Percentiles rank a stretch among this genome's conserved stretches.
phyloP scores from a whole-genome alignment of 2,329 filamentous ascomycete genomes.

The Rhynchosporium graminicola region DNA sequence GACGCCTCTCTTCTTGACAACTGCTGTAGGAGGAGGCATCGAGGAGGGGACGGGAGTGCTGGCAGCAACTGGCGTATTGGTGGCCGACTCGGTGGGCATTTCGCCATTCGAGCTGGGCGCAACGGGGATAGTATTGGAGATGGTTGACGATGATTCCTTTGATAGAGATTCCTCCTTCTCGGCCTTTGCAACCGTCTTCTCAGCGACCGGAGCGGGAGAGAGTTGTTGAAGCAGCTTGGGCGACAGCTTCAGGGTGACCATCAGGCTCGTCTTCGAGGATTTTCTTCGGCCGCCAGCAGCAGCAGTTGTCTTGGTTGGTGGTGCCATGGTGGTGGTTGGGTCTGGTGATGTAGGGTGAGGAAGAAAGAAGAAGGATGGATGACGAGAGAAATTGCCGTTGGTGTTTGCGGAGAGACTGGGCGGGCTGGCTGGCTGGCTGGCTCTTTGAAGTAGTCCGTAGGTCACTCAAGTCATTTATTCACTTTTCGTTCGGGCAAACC shows the following conservation, averaged over 20 bases:
- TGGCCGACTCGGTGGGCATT: constrained; percentile 59
- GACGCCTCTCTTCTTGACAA: constrained; percentile 72
- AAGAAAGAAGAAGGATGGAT: constrained; percentile 17
- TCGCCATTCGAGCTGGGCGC: constrained; percentile 50
- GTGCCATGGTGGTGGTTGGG: constrained; percentile 31
- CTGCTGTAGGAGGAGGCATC: constrained; percentile 63
- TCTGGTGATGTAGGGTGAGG: constrained; percentile 16
- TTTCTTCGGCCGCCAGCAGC: constrained; percentile 27
- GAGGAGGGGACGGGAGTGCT: constrained; percentile 55
- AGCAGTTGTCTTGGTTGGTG: constrained; percentile 31
- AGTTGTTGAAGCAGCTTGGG: constrained; percentile 54
- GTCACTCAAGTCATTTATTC: not conserved
- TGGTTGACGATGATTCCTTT: constrained; percentile 45
- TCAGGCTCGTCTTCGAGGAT: constrained; percentile 26
- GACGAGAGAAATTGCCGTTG: constrained; percentile 13
- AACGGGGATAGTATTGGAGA: constrained; percentile 42
- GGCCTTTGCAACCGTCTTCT: constrained; percentile 10
- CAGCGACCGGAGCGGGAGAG: constrained; percentile 46
- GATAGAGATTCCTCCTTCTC: constrained; percentile 46
- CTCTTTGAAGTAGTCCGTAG: constrained; percentile 4
- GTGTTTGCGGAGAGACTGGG: constrained; percentile 8
- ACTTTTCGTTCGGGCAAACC: not conserved
- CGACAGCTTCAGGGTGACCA: constrained; percentile 54
- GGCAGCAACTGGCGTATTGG: constrained; percentile 57
- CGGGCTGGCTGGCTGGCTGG: constrained; percentile 7